Conservation (phyloP, 2,329 filamentous ascomycete species). For the Epichloe gansuensis region DNA sequence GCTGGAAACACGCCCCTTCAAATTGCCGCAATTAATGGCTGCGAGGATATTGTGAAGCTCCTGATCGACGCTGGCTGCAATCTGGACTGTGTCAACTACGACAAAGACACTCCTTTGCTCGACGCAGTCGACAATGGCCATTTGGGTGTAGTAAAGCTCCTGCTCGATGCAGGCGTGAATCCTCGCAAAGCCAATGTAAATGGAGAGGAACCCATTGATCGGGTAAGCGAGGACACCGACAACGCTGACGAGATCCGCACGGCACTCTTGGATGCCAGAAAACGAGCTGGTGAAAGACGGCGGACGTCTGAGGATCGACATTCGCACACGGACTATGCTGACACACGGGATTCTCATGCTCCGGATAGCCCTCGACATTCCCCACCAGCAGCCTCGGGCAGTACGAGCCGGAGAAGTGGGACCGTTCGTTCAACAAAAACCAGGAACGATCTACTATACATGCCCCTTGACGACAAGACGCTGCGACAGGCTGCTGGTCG, state of each 20-base stretch:
- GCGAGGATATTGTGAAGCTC: slow-evolving; percentile 74
- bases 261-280: slow-evolving; percentile 47
- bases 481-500: slow-evolving; percentile 46
- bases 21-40: slow-evolving; percentile 79
- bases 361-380: slow-evolving; percentile 47
- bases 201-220: slow-evolving; percentile 80
- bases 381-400: slow-evolving; percentile 28
- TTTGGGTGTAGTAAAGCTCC: slow-evolving; percentile 69
- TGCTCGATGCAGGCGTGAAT: slow-evolving; percentile 80
- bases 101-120: slow-evolving; percentile 85
- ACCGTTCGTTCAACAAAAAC: slow-evolving; percentile 50
- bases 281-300: slow-evolving; percentile 39
- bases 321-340: slow-evolving; percentile 30
- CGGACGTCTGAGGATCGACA: slow-evolving; percentile 47
- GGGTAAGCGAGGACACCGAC: slow-evolving; percentile 62
- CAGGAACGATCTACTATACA: slow-evolving; percentile 50
- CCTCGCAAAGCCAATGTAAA: slow-evolving; percentile 84
- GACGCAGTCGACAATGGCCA: slow-evolving; percentile 96
- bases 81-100: slow-evolving; percentile 64
- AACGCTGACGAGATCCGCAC: slow-evolving; percentile 69
- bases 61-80: slow-evolving; percentile 76
- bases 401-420: slow-evolving; percentile 35
- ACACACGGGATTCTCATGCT: slow-evolving; percentile 38
- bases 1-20: slow-evolving; percentile 94
- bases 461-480: slow-evolving; percentile 49